Conservation (phyloP, 345 rosid species). For the Chamaenerion angustifolium region DNA sequence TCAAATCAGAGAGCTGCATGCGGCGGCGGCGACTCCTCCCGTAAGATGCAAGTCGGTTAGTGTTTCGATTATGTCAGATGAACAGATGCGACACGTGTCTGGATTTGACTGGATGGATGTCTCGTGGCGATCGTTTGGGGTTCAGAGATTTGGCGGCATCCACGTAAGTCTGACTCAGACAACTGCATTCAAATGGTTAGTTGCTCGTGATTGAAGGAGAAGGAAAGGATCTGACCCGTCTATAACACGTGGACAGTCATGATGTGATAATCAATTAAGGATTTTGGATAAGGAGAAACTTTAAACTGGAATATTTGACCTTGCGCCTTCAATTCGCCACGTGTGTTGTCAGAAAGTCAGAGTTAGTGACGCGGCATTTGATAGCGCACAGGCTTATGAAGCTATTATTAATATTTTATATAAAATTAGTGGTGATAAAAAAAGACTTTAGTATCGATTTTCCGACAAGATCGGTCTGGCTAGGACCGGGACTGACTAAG, state of each 20-base stretch:
- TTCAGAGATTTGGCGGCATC: neutral
- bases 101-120: neutral
- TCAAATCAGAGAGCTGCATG: constrained; percentile 1
- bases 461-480: too few species aligned
- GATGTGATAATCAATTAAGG: neutral
- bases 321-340: too few species aligned
- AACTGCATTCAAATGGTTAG: too few species aligned
- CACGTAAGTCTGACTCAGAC: neutral
- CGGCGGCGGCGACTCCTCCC: constrained; percentile 25
- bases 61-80: neutral
- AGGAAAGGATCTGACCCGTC: neutral
- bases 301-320: too few species aligned
- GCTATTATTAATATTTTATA: too few species aligned
- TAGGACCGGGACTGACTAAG: too few species aligned
- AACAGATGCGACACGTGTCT: constrained; percentile 12
- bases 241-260: constrained; percentile 1
- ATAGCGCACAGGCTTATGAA: too few species aligned
- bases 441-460: too few species aligned
- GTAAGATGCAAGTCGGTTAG: constrained; percentile 12
- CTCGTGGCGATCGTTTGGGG: neutral
- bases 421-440: too few species aligned
- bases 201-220: neutral
- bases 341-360: too few species aligned
- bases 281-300: too few species aligned
- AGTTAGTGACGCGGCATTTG: too few species aligned